A percentile compares a stretch with the other conserved stretches of the same genome.
phyloP scores from a whole-genome alignment of 1,139 yeast species.

The Nematodospora anomalae region DNA sequence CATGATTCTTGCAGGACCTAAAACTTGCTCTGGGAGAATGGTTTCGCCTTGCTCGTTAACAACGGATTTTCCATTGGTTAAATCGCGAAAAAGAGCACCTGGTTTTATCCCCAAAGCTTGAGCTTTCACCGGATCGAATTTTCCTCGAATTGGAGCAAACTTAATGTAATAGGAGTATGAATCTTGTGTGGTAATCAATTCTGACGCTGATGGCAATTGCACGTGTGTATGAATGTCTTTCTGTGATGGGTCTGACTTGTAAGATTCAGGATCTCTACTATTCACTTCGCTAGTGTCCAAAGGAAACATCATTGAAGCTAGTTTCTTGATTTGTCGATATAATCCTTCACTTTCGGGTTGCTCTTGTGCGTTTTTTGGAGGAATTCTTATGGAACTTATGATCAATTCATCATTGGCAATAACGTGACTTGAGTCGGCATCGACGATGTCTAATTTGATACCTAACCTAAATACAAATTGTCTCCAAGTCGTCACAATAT shows the following conservation, averaged over 20 bases:
- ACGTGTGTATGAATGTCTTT: constrained; percentile 47
- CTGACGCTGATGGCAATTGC: constrained; percentile 27
- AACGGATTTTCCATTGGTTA: constrained; percentile 63
- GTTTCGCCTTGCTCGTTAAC: constrained; percentile 57
- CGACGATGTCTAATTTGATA: constrained; percentile 51
- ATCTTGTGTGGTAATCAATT: constrained; percentile 24
- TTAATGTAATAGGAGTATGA: constrained; percentile 61
- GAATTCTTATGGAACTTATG: constrained; percentile 52
- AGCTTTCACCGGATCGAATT: constrained; percentile 69
- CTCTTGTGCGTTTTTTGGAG: constrained; percentile 1
- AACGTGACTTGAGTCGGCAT: constrained; percentile 33
- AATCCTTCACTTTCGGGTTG: constrained; percentile 4
- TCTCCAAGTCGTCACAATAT: constrained; percentile 77
- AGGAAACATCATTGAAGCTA: constrained; percentile 52
- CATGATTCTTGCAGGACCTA: constrained; percentile 60
- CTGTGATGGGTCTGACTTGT: constrained; percentile 41
- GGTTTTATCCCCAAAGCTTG: constrained; percentile 65
- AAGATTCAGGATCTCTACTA: constrained; percentile 38
- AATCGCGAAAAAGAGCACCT: constrained; percentile 56
- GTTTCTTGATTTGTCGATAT: constrained; percentile 28
- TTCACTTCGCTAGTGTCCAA: constrained; percentile 39
- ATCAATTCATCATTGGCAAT: constrained; percentile 53
- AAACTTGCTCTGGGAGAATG: constrained; percentile 69
- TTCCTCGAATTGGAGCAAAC: constrained; percentile 73
- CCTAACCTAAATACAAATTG: constrained; percentile 86